Evolutionary conservation across 306 rosid species (phyloP).

Genomic region (Trifolium pratense): DNA sequence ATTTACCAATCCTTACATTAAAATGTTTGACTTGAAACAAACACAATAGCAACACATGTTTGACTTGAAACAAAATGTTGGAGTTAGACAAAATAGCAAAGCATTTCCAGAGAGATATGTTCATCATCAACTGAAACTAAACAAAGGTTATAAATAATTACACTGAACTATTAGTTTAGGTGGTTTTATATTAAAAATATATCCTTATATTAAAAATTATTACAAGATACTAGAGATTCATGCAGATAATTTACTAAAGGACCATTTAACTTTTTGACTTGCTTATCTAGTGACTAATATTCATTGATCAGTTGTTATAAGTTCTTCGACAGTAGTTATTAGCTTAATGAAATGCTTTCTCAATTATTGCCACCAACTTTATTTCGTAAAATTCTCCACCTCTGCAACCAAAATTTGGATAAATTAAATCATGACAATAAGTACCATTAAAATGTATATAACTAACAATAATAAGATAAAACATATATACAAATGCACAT

Average conservation of each 20-base stretch:
- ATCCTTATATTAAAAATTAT: not conserved
- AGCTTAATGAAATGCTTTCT: constrained; percentile 44
- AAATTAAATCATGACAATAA: constrained; percentile 39
- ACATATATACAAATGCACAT: no score
- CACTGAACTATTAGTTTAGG: no score
- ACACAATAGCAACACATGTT: no score
- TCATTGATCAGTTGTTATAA: no score
- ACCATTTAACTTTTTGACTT: constrained; percentile 48
- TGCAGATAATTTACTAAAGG: constrained; percentile 32
- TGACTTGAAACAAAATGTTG: no score
- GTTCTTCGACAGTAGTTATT: no score
- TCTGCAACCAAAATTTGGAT: constrained; percentile 54
- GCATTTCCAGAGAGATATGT: not conserved
- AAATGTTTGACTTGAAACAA: no score
- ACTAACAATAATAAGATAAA: constrained; percentile 7
- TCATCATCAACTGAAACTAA: not conserved
- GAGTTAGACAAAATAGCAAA: no score
- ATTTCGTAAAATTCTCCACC: constrained; percentile 75
- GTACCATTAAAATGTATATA: constrained; percentile 15
- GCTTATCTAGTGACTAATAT: constrained; percentile 52
- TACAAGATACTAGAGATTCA: not conserved
- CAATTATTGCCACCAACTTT: constrained; percentile 43
- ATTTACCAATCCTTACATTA: no score
- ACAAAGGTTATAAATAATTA: not conserved
- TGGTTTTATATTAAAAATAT: not conserved